These are phyloP conservation scores for Cercospora sojina DNA, from an alignment of 2,329 filamentous ascomycete species.

Conservation along the genomic window DNA sequence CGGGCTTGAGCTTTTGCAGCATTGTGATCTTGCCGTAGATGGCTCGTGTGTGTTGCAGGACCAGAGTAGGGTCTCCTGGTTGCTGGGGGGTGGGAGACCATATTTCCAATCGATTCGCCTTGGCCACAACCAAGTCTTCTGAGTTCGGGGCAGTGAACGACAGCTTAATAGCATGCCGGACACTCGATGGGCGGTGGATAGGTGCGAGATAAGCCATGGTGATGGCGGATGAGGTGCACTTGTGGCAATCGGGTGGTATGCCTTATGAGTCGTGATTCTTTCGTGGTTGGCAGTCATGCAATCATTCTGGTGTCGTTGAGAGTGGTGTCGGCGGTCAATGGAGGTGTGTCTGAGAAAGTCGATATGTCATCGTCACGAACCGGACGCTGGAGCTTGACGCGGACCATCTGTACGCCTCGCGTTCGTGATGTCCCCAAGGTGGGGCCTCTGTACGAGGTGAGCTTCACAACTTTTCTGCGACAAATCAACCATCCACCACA, in stretches of 20 bases:
- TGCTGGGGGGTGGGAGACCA: conserved; percentile 58
- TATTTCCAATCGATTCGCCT: conserved; percentile 82
- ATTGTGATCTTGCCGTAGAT: conserved; percentile 86
- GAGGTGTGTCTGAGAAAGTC: background rate
- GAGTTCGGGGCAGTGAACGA: conserved; percentile 71
- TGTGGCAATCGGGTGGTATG: conserved; percentile 5
- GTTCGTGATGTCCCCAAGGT: background rate
- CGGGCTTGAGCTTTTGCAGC: conserved; percentile 75
- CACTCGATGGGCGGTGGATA: conserved; percentile 87
- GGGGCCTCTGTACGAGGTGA: conserved; percentile 10
- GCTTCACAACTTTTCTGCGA: background rate
- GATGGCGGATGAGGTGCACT: conserved; percentile 7
- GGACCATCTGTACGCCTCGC: conserved; percentile 8
- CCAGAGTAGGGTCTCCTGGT: conserved; percentile 56
- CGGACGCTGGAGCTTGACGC: conserved; percentile 12
- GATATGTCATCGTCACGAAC: background rate
- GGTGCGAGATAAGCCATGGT: conserved; percentile 91
- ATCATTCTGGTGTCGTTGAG: background rate
- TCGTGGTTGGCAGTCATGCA: background rate
- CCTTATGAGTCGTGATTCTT: background rate
- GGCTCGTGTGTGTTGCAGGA: conserved; percentile 65
- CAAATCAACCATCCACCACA: background rate
- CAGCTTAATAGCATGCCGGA: conserved; percentile 81
- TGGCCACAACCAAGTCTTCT: conserved; percentile 82
- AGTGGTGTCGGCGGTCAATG: background rate